phyloP scores from a whole-genome alignment of 2,329 filamentous ascomycete genomes.

The Fusarium sp. region DNA sequence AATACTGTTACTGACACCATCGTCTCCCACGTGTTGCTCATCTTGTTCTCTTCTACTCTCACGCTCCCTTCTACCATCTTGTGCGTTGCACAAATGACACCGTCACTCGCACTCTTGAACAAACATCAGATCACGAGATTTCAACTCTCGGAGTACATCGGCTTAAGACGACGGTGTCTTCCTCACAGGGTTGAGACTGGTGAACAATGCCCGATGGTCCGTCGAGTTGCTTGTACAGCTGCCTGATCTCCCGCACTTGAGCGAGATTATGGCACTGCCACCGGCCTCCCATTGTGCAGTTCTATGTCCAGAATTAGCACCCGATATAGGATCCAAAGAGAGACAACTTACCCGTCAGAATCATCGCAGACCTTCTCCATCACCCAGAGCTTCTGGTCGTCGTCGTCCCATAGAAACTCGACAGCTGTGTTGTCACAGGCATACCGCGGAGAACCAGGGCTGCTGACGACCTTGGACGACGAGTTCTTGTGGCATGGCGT shows the following conservation, averaged over 20 bases:
- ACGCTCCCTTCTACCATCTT: not conserved
- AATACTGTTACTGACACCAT: not conserved
- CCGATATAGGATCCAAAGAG: not conserved
- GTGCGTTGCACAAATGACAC: constrained; percentile 17
- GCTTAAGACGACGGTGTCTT: constrained; percentile 18
- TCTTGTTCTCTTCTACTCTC: not conserved
- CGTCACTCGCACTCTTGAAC: not conserved
- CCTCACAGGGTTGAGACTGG: constrained; percentile 47
- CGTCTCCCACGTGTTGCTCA: not conserved
- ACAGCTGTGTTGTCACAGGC: constrained; percentile 56
- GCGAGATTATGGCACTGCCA: constrained; percentile 42
- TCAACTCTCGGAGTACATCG: not conserved
- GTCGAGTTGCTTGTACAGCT: constrained; percentile 48
- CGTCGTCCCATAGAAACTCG: constrained; percentile 57
- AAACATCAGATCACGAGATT: constrained; percentile 14
- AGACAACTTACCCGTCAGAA: constrained; percentile 49
- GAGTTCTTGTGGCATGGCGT: constrained; percentile 59
- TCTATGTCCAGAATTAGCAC: constrained; percentile 32
- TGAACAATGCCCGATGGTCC: constrained; percentile 46
- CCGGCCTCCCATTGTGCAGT: constrained; percentile 46
- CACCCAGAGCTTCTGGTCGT: constrained; percentile 51
- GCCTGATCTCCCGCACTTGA: constrained; percentile 34
- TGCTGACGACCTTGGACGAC: constrained; percentile 50
- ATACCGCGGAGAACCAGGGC: constrained; percentile 50
- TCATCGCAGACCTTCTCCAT: constrained; percentile 59